Base-by-base conservation (phyloP, 2,329 filamentous ascomycete genomes). In the Apiospora rasikravindrae region DNA sequence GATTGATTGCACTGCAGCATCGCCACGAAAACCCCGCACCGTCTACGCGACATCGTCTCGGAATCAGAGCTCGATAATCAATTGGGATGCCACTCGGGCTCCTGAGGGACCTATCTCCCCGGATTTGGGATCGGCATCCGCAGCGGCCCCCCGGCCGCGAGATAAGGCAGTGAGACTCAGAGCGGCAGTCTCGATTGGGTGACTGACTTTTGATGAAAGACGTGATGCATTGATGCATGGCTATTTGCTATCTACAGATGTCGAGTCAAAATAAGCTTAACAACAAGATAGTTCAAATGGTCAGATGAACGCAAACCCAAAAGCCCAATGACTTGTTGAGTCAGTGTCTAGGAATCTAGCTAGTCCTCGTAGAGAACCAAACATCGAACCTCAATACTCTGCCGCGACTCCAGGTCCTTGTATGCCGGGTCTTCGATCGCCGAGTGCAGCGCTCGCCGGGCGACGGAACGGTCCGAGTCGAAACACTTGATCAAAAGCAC, bases 401-500 rank as follows among this genome's bases (percentile, higher is more conserved):
- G 91, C 75, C 92, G 84, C 0, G 86, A 81, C 45, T 86, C 82
- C 40, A 68, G 3, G 26, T 68, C n/a, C 69, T 82, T 78, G 14
- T 79, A 72, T 1, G 81, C 82, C 1, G 82, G 79, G 76, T 88
- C 84, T 42, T 80, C 79, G 82, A 90, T 89, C 3, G 87, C 85
- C 19, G 83, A 83, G 75, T 90, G 88, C 24, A 87, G 87, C 26
- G 86, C 84, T 4, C 86, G 77, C 14, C 86, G 82, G 7, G 87
- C 86, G 26, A 84, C 78, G 77, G 88, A 86, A 37, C 80, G 80
- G 81, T 88, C 86, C n/a, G 82, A 87, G 77, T 91, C 89, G 75
- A 86, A 90, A 73, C 87, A 89, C 77, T 90, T 90, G 78, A 91
- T 88, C 66, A 91, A 75, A 2, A 88, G 82, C 3, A 88, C 85